A percentile compares a stretch with the other conserved stretches of the same genome.
Conservation (phyloP, 768 basidiomycete genomes). For the Galerina marginata region DNA sequence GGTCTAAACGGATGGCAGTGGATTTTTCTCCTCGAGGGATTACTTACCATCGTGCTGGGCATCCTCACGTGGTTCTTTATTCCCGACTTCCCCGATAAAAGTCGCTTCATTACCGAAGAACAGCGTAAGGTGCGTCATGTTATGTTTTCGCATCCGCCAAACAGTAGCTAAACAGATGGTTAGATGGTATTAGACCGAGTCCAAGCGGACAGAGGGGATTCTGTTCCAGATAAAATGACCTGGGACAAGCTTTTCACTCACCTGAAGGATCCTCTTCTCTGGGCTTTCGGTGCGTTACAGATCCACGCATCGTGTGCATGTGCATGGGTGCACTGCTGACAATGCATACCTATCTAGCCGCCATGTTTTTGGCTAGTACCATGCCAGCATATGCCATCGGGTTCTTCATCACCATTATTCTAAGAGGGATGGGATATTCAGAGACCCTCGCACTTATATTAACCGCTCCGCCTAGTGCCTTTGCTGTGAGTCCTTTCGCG, state of each 20-base stretch:
- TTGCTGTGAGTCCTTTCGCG: constrained; percentile 29
- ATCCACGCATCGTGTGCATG: too few relatives aligned
- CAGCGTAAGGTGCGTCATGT: constrained; percentile 35
- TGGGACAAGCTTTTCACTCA: constrained; percentile 35
- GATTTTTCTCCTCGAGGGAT: constrained; percentile 42
- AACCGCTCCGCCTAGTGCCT: constrained; percentile 40
- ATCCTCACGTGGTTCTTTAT: constrained; percentile 35
- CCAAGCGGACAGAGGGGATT: constrained; percentile 44
- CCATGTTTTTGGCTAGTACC: constrained; percentile 44
- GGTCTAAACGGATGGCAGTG: constrained; percentile 41
- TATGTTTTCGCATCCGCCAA: too few relatives aligned
- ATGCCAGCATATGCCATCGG: constrained; percentile 44
- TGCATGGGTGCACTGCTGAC: too few relatives aligned
- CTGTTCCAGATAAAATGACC: constrained; percentile 40
- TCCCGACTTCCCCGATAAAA: constrained; percentile 41
- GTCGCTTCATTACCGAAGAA: constrained; percentile 38
- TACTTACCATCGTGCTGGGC: constrained; percentile 36
- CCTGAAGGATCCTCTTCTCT: constrained; percentile 41
- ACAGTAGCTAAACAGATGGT: too few relatives aligned
- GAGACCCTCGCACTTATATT: constrained; percentile 35
- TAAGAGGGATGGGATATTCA: constrained; percentile 40
- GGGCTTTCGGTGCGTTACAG: constrained; percentile 34
- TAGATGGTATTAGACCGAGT: constrained; percentile 40
- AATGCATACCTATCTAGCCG: constrained; percentile 18
- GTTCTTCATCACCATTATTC: constrained; percentile 41